Base-by-base conservation (phyloP, 1,284 basidiomycete genomes). In the Neotropicomus parvogracilis region DNA sequence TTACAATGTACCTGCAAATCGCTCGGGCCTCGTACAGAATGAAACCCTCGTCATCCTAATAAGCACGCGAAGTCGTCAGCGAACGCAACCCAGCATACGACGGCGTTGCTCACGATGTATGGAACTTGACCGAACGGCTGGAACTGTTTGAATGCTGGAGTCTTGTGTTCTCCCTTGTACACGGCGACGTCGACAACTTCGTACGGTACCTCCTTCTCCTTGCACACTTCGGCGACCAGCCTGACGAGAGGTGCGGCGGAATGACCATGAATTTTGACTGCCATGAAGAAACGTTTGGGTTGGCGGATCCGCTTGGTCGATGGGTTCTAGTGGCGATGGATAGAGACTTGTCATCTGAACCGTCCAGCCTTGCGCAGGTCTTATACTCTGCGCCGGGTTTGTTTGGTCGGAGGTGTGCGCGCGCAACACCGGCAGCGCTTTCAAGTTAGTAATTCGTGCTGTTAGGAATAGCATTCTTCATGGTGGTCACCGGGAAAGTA, bases 81-180 rank as follows among this genome's bases (percentile, higher is more conserved):
- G 16, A 26, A 26, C 21, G 13, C 2, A 24, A 32, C 7, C 10
- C 13, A 1, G 10, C 4, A 6, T 31, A 11, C n/a, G 20, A 38
- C 38, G 8, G 39, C 11, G n/a, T 24, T 24, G 5, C 70, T 35
- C 52, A 69, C 69, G 34, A 79, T 64, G 58, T 70, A 75, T 4
- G 77, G 77, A 49, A 79, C 69, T 59, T 77, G 74, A 39, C 73
- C 74, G 54, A 79, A 79, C 1, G 77, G 76, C 44, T 79, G 77
- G 44, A 69, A 63, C 24, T 53, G 59, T 45, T 63, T 49, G 66
- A 66, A 73, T 19, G 59, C 68, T 17, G 68, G 55, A 0, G 57
- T 55, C 59, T 74, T 74, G 54, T 74, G 68, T 38, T 68, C 67
- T 29, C 64, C 66, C 40, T 65, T 66, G 48, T 54, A 50, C 32